A percentile compares a stretch with the other conserved stretches of the same genome.
Evolutionary conservation across 2,329 filamentous ascomycete species (phyloP).

Genomic region (Rugonectria rugulosa): DNA sequence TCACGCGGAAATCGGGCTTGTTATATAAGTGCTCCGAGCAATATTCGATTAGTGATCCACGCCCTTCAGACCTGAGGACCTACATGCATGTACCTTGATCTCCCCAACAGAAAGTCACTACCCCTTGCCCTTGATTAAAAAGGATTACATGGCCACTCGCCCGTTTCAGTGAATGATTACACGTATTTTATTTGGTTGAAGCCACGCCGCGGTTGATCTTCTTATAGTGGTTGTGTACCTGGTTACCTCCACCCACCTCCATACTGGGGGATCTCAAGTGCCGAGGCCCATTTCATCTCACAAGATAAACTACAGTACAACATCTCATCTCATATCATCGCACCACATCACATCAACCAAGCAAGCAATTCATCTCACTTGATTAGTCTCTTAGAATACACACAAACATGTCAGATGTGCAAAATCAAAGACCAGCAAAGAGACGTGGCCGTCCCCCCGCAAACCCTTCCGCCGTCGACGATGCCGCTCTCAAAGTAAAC

Average conservation of each 20-base stretch:
- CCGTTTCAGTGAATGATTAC: too few species aligned
- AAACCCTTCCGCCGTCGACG: slow-evolving; percentile 27
- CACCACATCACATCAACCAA: background rate
- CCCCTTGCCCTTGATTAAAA: background rate
- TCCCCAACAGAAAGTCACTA: slow-evolving; percentile 1
- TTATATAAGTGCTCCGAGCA: slow-evolving; percentile 27
- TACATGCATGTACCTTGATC: background rate
- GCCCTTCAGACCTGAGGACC: too few species aligned
- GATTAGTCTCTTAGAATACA: background rate
- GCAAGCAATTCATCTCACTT: background rate
- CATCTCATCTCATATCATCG: background rate
- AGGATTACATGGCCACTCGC: too few species aligned
- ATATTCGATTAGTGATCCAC: slow-evolving; percentile 20
- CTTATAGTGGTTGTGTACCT: too few species aligned
- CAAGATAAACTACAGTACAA: background rate
- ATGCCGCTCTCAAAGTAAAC: slow-evolving; percentile 36
- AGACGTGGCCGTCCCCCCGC: slow-evolving; percentile 33
- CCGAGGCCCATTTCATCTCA: too few species aligned
- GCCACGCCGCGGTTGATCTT: too few species aligned
- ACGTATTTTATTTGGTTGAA: too few species aligned
- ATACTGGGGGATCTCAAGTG: too few species aligned
- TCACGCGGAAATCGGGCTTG: slow-evolving; percentile 24
- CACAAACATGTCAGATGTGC: slow-evolving; percentile 7
- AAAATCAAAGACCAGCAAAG: slow-evolving; percentile 15
- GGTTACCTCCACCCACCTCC: too few species aligned